These are phyloP conservation scores for Aspergillus hancockii DNA, from an alignment of 495 filamentous ascomycete species.

Conservation along the genomic window DNA sequence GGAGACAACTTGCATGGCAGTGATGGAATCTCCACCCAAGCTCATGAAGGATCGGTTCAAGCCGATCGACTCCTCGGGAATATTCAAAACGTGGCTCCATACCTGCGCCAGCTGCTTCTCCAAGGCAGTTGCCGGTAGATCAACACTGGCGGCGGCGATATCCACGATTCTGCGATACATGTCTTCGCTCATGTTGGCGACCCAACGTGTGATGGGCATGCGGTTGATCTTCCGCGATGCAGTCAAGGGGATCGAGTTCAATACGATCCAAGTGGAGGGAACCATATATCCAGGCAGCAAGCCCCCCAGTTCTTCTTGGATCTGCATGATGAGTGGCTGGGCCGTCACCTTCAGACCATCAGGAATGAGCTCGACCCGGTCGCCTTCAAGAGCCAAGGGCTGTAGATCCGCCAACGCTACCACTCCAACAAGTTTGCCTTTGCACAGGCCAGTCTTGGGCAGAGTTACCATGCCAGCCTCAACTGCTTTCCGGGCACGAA, in stretches of 20 bases:
- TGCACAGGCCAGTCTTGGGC: background rate
- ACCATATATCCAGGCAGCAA: conserved; percentile 30
- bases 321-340: background rate
- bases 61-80: conserved; percentile 16
- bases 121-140: background rate
- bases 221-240: conserved; percentile 33
- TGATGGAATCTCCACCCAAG: conserved; percentile 46
- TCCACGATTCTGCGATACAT: conserved; percentile 1
- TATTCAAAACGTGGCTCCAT: conserved; percentile 24
- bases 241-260: conserved; percentile 26
- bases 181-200: conserved; percentile 3
- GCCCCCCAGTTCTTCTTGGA: background rate
- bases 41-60: conserved; percentile 27
- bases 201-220: background rate
- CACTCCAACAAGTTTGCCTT: background rate
- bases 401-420: background rate
- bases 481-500: background rate
- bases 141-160: conserved; percentile 2
- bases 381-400: background rate
- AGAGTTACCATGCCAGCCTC: background rate
- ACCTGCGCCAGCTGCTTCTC: conserved; percentile 4
- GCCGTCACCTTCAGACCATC: background rate
- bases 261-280: conserved; percentile 22
- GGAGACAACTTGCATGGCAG: conserved; percentile 56
- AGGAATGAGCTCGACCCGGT: background rate